Conservation (phyloP, 2,329 filamentous ascomycete genomes). For the Claviceps sp. region DNA sequence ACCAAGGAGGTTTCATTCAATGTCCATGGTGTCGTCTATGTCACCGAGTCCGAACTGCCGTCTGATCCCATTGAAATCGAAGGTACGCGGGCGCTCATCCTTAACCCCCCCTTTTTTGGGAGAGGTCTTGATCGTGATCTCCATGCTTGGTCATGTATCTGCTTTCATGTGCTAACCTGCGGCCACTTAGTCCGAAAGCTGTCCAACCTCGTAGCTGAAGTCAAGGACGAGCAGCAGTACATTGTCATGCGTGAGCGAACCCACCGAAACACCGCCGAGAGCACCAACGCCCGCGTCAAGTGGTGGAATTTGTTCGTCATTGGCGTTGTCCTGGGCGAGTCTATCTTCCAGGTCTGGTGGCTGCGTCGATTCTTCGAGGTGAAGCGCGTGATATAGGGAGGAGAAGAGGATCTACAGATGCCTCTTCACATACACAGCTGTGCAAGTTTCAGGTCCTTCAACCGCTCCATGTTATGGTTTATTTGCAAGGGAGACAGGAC, state of each 20-base stretch:
- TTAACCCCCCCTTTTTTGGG: background rate
- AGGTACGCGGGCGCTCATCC: conserved; percentile 38
- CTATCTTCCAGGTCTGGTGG: conserved; percentile 99
- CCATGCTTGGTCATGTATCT: too few relatives aligned
- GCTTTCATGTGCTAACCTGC: conserved; percentile 4
- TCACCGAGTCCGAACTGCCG: conserved; percentile 72
- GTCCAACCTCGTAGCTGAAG: conserved; percentile 73
- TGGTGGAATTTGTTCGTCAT: conserved; percentile 99
- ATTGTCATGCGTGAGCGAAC: conserved; percentile 91
- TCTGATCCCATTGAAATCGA: conserved; percentile 84
- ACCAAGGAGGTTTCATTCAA: conserved; percentile 99
- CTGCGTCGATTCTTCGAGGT: conserved; percentile 95
- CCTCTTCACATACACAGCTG: background rate
- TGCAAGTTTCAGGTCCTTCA: too few relatives aligned
- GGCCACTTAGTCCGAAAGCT: conserved; percentile 56
- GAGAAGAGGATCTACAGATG: background rate
- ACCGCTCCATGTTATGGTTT: too few relatives aligned
- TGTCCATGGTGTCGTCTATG: conserved; percentile 96
- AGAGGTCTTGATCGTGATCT: too few relatives aligned
- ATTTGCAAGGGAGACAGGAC: too few relatives aligned
- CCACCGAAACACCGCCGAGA: conserved; percentile 96
- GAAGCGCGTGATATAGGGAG: conserved; percentile 47
- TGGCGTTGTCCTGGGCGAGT: conserved; percentile 75
- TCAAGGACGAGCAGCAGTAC: conserved; percentile 97
- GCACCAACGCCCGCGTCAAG: conserved; percentile 93